These are phyloP conservation scores for Fusarium temperatum DNA, from an alignment of 2,329 filamentous ascomycete species.

Conservation along the genomic window DNA sequence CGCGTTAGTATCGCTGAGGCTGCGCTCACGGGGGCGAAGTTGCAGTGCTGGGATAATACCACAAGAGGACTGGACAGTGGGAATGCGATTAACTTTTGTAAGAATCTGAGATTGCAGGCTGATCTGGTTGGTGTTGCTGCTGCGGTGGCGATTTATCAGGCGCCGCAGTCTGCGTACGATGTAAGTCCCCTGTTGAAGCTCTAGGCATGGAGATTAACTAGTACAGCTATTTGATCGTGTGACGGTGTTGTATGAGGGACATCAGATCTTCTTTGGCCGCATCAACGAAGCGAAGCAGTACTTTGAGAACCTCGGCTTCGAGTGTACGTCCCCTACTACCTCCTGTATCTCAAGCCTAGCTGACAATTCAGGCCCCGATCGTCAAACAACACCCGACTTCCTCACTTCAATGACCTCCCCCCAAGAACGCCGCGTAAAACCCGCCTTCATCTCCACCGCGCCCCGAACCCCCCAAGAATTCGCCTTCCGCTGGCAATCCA, in stretches of 20 bases:
- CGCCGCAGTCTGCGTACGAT: constrained; percentile 66
- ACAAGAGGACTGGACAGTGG: constrained; percentile 44
- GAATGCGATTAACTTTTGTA: constrained; percentile 42
- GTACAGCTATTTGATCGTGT: constrained; percentile 72
- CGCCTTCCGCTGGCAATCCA: constrained; percentile 46
- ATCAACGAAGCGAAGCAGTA: constrained; percentile 66
- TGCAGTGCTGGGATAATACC: constrained; percentile 47
- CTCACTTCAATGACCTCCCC: constrained; percentile 55
- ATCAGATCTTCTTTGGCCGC: constrained; percentile 73
- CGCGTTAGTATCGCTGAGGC: constrained; percentile 82
- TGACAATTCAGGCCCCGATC: constrained; percentile 32
- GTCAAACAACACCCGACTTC: constrained; percentile 43
- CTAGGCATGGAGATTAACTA: no score
- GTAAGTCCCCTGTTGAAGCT: no score
- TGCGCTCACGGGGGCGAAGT: constrained; percentile 36
- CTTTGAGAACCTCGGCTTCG: constrained; percentile 58
- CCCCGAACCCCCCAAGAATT: constrained; percentile 52
- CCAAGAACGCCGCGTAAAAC: constrained; percentile 46
- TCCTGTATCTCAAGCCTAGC: fast-evolving
- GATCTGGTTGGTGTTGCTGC: constrained; percentile 41
- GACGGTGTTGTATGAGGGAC: constrained; percentile 71
- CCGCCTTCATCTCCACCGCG: constrained; percentile 45
- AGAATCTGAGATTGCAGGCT: constrained; percentile 39
- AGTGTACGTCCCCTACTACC: constrained; percentile 11
- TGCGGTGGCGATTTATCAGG: constrained; percentile 64